Evolutionary conservation across 257 asterid species (phyloP).

Genomic region (Solanum gracilifrons): DNA sequence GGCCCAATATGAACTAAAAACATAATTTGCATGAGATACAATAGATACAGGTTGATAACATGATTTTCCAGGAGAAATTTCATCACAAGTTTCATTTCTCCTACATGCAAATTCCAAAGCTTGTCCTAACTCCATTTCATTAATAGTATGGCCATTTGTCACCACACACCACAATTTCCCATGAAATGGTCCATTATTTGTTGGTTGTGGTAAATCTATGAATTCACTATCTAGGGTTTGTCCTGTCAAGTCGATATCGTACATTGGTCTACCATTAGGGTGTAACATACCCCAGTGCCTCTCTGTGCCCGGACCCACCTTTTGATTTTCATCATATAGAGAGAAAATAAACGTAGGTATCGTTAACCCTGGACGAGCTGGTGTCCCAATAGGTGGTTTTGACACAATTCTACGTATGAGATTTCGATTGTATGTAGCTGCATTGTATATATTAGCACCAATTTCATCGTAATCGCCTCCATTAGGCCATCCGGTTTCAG

Average conservation of each 20-base stretch:
- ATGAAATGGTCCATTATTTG: conserved; percentile 34
- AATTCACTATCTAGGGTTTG: conserved; percentile 5
- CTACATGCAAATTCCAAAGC: conserved; percentile 38
- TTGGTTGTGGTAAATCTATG: conserved; percentile 15
- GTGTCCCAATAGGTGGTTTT: conserved; percentile 47
- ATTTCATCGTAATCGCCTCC: conserved; percentile 61
- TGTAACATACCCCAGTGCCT: conserved; percentile 66
- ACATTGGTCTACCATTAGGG: conserved; percentile 28
- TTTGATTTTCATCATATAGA: conserved; percentile 51
- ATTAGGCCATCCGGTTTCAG: conserved; percentile 88
- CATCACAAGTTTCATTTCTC: conserved; percentile 49
- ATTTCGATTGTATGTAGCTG: conserved; percentile 51
- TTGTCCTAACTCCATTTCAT: conserved; percentile 12
- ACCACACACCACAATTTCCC: conserved; percentile 76
- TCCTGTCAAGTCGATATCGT: conserved; percentile 59
- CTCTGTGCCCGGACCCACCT: conserved; percentile 51
- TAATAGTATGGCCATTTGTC: background rate
- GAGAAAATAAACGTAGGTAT: conserved; percentile 57
- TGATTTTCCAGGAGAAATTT: conserved; percentile 37
- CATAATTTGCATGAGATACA: conserved; percentile 57
- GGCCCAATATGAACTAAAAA: conserved; percentile 71
- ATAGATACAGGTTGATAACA: conserved; percentile 59
- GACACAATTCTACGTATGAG: conserved; percentile 29
- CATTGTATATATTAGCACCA: conserved; percentile 55
- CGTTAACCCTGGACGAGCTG: conserved; percentile 45